Evolutionary conservation across 2,329 filamentous ascomycete species (phyloP), one percentile per base, ranked within the genome.

Genomic region (Spiromastix sp.): DNA sequence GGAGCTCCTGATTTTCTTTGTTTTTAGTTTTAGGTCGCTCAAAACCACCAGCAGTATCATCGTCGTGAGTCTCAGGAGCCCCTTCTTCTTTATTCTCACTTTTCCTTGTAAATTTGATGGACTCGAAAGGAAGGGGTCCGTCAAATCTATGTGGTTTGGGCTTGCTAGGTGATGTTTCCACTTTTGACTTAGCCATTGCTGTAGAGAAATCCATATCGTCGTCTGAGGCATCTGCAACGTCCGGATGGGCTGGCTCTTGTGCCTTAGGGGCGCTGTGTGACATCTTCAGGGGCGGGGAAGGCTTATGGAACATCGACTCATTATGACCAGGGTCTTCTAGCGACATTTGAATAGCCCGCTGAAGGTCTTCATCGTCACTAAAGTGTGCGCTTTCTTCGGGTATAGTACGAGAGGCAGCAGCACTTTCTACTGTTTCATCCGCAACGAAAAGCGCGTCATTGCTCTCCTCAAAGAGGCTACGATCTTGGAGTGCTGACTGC

Each of bases 71-170:
- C 8, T 8, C 4, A 18, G 28, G 12, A 7, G 32, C 16, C 8
- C 10, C 21, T n/a, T n/a, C n/a, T n/a, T n/a, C n/a, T n/a, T n/a
- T n/a, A n/a, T n/a, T n/a, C 22, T 27, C n/a, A 7, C 17, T 12
- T 16, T 31, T n/a, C 34, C 74, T 78, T 29, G 81, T 77, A 2
- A 94, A 68, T 51, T 85, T 71, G 5, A 80, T 61, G 33, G 71
- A 89, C 47, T 94, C 86, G 50, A 98, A 98, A 0, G 91, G 91
- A 4, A 98, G 59, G 0, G 87, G 85, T 0, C 89, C 89, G 44
- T 75, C 74, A 50, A 93, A 82, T 3, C 74, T 68, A 46, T 77
- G 74, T 22, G 59, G 50, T 3, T 63, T 49, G 13, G 61, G 54
- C 3, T 50, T 17, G 54, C 44, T 47, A 19, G 44, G 46, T 26